Evolutionary conservation across 1,139 yeast genomes (phyloP).

Genomic region (Pichia sp.): DNA sequence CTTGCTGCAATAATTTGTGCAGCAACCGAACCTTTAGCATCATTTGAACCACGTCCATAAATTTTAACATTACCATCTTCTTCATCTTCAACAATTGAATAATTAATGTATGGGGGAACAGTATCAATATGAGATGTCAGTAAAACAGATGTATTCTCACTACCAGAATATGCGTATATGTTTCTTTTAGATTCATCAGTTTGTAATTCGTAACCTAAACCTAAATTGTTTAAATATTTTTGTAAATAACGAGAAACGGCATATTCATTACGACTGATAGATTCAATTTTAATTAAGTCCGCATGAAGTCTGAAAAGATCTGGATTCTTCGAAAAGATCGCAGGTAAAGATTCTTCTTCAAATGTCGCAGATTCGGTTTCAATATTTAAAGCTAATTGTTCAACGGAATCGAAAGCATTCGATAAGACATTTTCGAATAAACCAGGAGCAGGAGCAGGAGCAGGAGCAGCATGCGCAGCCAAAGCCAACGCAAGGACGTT

Average conservation of each 20-base stretch:
- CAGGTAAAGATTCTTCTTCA: conserved; percentile 1
- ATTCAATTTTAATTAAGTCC: conserved; percentile 21
- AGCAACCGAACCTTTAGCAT: conserved; percentile 66
- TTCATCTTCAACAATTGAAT: conserved; percentile 28
- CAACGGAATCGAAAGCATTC: background rate
- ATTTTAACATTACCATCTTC: conserved; percentile 40
- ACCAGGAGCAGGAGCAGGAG: conserved; percentile 1
- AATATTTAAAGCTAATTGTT: conserved; percentile 1
- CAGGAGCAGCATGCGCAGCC: no score
- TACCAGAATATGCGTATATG: conserved; percentile 53
- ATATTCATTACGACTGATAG: conserved; percentile 25
- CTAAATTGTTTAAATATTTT: conserved; percentile 14
- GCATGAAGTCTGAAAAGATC: conserved; percentile 25
- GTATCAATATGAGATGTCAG: conserved; percentile 67
- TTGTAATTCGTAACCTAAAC: conserved; percentile 37
- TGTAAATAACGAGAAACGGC: conserved; percentile 21
- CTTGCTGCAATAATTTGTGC: conserved; percentile 51
- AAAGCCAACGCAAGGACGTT: conserved; percentile 1
- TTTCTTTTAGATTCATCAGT: conserved; percentile 37
- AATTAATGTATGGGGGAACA: conserved; percentile 61
- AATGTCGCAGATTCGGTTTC: background rate
- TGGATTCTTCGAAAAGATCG: conserved; percentile 14
- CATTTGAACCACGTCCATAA: conserved; percentile 61
- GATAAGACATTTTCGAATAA: background rate
- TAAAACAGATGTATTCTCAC: conserved; percentile 44